A percentile compares a stretch with the other conserved stretches of the same genome.
These are phyloP conservation scores for Ceriops tagal DNA, from an alignment of 345 rosid genomes.

Conservation along the genomic window DNA sequence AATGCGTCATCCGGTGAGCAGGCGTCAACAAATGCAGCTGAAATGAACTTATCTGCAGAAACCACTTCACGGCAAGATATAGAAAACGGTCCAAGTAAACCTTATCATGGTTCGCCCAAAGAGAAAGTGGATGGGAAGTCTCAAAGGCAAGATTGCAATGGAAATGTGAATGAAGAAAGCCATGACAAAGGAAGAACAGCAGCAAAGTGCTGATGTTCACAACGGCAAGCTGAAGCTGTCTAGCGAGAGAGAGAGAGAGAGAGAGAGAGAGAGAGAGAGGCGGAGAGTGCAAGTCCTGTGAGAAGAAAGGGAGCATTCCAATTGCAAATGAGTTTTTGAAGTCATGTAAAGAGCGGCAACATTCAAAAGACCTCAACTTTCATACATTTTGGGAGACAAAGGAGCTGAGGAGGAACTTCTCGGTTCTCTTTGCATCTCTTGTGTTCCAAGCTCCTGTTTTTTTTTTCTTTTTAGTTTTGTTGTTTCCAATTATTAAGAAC, in stretches of 20 bases:
- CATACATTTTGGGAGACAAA: conserved; percentile 17
- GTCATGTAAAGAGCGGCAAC: conserved; percentile 61
- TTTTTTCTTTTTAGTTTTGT: neutral
- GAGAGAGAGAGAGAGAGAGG: conserved; percentile 7
- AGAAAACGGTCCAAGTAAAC: conserved; percentile 29
- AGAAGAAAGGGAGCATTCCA: conserved; percentile 23
- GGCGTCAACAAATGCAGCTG: conserved; percentile 17
- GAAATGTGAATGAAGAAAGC: conserved; percentile 26
- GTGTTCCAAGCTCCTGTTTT: conserved; percentile 19
- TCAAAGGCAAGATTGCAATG: conserved; percentile 38
- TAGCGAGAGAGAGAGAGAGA: neutral
- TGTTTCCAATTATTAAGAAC: conserved; percentile 21
- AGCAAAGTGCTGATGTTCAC: conserved; percentile 23
- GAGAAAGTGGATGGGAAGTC: conserved; percentile 26
- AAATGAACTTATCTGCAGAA: conserved; percentile 19
- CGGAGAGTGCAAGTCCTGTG: neutral
- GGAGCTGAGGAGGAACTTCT: conserved; percentile 24
- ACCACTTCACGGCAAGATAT: conserved; percentile 19
- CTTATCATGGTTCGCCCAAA: conserved; percentile 21
- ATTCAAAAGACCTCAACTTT: conserved; percentile 19
- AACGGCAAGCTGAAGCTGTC: conserved; percentile 29
- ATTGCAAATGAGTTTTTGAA: conserved; percentile 37
- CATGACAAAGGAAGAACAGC: conserved; percentile 28
- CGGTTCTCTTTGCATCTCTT: conserved; percentile 30
- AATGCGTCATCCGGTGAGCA: conserved; percentile 30